A percentile compares a stretch with the other conserved stretches of the same genome.
phyloP scores from a whole-genome alignment of 2,329 filamentous ascomycete genomes.

The Pleochaeta shiraiana region DNA sequence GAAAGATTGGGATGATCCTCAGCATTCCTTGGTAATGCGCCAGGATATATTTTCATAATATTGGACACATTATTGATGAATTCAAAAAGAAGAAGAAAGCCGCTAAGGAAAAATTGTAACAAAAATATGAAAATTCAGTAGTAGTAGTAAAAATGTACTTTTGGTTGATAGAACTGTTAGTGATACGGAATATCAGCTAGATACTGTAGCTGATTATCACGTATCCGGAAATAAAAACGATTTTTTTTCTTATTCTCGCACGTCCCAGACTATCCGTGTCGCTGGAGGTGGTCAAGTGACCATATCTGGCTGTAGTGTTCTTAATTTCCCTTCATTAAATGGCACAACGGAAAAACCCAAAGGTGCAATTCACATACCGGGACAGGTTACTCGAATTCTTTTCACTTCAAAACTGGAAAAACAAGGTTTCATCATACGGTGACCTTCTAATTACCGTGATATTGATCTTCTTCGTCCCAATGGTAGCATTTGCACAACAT shows the following conservation, averaged over 20 bases:
- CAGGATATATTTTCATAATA: too few species aligned
- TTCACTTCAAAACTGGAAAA: neutral
- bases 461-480: neutral
- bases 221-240: neutral
- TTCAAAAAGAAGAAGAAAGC: neutral
- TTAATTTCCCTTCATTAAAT: neutral
- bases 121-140: neutral
- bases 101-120: neutral
- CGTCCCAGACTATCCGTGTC: neutral
- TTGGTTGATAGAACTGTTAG: neutral
- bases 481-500: neutral
- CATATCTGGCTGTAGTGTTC: neutral
- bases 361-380: neutral
- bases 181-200: neutral
- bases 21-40: neutral
- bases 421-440: neutral
- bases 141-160: neutral
- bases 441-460: neutral
- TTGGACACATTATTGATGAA: too few species aligned
- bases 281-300: neutral
- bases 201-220: neutral
- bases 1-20: neutral
- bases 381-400: neutral
- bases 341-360: neutral
- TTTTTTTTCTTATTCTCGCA: neutral